Evolutionary conservation across 2,329 filamentous ascomycete species (phyloP), one percentile per base, ranked within the genome.

Genomic region (Ceratocystis destructans): DNA sequence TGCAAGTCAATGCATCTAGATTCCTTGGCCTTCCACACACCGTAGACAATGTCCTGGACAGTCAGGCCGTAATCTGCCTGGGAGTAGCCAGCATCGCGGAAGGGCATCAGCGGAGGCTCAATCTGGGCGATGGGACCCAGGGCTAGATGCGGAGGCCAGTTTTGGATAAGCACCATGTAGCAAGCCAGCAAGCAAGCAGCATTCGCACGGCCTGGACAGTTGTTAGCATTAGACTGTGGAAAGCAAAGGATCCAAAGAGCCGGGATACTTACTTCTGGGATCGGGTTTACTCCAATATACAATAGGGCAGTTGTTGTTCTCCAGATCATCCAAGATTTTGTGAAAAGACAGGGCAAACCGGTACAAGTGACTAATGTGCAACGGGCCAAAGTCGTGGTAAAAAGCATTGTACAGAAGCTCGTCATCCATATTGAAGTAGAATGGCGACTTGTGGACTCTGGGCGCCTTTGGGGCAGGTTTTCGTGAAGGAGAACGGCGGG

Each of bases 111-210:
- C 28, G 94, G 94, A 57, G 94, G 94, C 73, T 99, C 94, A 72
- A 95, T 88, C 77, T 99, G 94, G 5, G 94, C 90, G 73, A 99
- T 96, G 15, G 94, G 94, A 12, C 93, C 93, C 53, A 99, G 83
- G 44, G 94, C 94, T 72, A 97, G 80, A 79, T 99, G 94, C 64
- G 94, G 94, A 61, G 94, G 90, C 94, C 94, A 99, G 53, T 89
- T 90, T 78, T 99, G 94, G 71, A 99, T 96, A 70, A 99, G 79
- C 55, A 99, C 92, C 92, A 99, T 97, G 79, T 99, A 99, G 79
- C 91, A 96, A 65, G 94, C 93, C 59, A 99, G 84, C 73, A 99
- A 83, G 75, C 92, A 96, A 33, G 94, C 91, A 61, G 94, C 91
- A 76, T 99, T 99, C 70, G 89, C 89, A 74, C 94, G 87, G 75